Conservation (phyloP, 306 rosid species). For the Albizia julibrissin region DNA sequence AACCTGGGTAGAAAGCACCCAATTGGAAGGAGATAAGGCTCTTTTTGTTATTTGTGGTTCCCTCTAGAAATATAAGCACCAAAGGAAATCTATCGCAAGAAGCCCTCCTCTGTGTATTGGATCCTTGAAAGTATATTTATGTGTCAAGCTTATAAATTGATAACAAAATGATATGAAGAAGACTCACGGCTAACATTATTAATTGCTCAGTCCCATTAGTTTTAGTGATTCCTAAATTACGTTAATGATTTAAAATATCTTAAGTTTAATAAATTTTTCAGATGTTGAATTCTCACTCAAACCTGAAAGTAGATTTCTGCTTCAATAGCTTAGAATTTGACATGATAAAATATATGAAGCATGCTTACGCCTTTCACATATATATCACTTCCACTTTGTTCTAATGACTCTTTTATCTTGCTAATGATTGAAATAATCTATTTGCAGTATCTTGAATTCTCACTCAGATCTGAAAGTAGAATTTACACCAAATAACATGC, state of each 20-base stretch:
- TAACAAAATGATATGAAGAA: constrained; percentile 35
- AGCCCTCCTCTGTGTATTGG: constrained; percentile 93
- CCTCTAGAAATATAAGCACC: constrained; percentile 93
- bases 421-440: too few species aligned
- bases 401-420: too few species aligned
- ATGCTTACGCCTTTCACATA: too few species aligned
- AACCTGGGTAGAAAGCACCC: not conserved
- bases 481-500: too few species aligned
- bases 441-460: too few species aligned
- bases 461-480: too few species aligned
- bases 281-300: too few species aligned
- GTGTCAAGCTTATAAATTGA: constrained; percentile 90
- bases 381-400: too few species aligned
- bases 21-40: not conserved
- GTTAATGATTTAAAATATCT: not conserved
- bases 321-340: too few species aligned
- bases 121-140: constrained; percentile 92
- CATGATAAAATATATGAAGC: too few species aligned
- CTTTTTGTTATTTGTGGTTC: constrained; percentile 25
- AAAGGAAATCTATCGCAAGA: constrained; percentile 79
- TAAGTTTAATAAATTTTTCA: not conserved
- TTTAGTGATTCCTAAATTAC: not conserved
- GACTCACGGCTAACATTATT: not conserved
- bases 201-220: not conserved
- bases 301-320: too few species aligned